These are phyloP conservation scores for Hygrocybe coccinea DNA, from an alignment of 768 basidiomycete genomes.

Conservation along the genomic window DNA sequence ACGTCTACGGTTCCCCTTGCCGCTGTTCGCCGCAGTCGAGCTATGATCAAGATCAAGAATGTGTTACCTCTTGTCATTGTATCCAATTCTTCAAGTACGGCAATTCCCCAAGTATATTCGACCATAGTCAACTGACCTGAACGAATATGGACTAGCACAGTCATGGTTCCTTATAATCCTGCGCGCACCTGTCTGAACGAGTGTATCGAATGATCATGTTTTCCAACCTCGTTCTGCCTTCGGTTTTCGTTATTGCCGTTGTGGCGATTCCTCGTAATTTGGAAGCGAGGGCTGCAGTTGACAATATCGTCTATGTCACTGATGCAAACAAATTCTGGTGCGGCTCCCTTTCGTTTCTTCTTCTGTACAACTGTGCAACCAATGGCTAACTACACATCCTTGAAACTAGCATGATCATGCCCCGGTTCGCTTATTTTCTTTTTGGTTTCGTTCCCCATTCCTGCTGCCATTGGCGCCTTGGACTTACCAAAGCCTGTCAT, in stretches of 20 bases:
- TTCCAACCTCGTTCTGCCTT: conserved; percentile 24
- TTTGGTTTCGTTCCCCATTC: neutral
- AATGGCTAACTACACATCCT: neutral
- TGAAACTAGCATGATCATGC: conserved; percentile 42
- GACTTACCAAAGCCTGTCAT: conserved; percentile 17
- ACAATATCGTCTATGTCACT: conserved; percentile 51
- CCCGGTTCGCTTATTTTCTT: conserved; percentile 27
- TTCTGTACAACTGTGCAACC: neutral
- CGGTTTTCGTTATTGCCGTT: conserved; percentile 18
- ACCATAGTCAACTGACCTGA: no score
- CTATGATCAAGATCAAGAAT: no score
- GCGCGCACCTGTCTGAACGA: no score
- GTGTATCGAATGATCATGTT: no score
- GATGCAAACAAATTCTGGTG: conserved; percentile 43
- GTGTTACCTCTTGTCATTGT: no score
- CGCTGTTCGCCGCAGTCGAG: no score
- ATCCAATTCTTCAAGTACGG: no score
- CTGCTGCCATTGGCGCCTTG: neutral
- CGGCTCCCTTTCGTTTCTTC: conserved; percentile 10
- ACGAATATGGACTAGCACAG: no score
- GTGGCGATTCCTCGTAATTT: neutral
- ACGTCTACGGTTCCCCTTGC: no score
- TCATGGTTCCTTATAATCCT: no score
- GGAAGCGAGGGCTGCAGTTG: conserved; percentile 21
- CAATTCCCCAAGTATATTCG: no score